phyloP scores from a whole-genome alignment of 1,284 basidiomycete genomes.

The Ceratobasidium sp. region DNA sequence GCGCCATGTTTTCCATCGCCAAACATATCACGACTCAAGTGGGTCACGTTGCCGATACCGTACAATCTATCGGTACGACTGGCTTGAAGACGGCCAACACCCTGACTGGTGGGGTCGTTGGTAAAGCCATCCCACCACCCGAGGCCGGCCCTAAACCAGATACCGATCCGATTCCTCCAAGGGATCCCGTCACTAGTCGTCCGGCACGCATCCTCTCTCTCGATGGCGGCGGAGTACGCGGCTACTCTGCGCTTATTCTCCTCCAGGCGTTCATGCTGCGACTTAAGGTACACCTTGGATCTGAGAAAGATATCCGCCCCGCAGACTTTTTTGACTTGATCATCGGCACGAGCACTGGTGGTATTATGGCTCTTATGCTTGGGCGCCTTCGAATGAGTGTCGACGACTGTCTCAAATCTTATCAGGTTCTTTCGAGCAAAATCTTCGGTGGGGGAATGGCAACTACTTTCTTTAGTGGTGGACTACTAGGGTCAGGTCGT shows the following conservation, averaged over 20 bases:
- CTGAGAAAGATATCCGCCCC: constrained; percentile 1
- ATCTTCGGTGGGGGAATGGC: constrained; percentile 34
- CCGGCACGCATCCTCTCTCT: constrained; percentile 28
- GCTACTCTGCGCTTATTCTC: constrained; percentile 38
- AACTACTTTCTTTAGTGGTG: constrained; percentile 16
- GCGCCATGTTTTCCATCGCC: constrained; percentile 15
- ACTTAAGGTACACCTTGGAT: not conserved
- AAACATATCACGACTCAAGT: constrained; percentile 22
- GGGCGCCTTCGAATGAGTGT: constrained; percentile 56
- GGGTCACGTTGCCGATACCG: constrained; percentile 4
- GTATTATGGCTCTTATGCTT: constrained; percentile 56
- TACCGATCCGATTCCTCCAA: constrained; percentile 2
- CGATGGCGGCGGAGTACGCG: constrained; percentile 48
- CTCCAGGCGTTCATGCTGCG: constrained; percentile 43
- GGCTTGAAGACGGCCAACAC: constrained; percentile 2
- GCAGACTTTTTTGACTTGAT: constrained; percentile 38
- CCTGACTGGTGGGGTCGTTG: not conserved
- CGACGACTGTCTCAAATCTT: constrained; percentile 48
- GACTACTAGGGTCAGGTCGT: constrained; percentile 5
- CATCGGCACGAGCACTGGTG: constrained; percentile 34
- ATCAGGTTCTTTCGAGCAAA: constrained; percentile 32
- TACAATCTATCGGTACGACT: not conserved
- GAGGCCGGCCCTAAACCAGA: not conserved
- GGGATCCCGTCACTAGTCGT: not conserved
- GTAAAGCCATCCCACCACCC: not conserved